phyloP scores from a whole-genome alignment of 371 early-diverging fungal genomes.

The Mortierella sp. region DNA sequence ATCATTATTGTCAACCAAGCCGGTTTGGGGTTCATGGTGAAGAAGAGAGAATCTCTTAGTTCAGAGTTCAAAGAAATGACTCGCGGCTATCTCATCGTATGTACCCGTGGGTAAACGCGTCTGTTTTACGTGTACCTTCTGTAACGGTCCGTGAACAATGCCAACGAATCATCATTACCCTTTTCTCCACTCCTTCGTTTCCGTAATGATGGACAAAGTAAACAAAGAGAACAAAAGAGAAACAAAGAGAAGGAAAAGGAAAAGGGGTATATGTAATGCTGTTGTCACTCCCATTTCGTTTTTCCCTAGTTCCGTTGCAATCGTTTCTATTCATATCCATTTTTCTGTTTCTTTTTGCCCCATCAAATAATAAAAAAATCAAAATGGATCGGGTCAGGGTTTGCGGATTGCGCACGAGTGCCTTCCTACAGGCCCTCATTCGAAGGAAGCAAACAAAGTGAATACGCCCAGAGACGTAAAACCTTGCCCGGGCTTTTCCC shows the following conservation, averaged over 20 bases:
- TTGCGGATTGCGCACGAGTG: background rate
- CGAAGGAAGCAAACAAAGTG: background rate
- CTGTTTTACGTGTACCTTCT: too few relatives aligned
- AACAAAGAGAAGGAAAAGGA: background rate
- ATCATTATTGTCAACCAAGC: background rate
- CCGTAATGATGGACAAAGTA: background rate
- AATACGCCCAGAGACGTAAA: background rate
- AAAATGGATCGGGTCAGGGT: constrained; percentile 11
- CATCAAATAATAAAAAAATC: background rate
- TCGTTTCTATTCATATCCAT: background rate
- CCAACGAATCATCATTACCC: background rate
- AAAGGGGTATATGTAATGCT: background rate
- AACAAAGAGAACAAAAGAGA: background rate
- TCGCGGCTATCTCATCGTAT: too few relatives aligned
- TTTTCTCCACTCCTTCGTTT: background rate
- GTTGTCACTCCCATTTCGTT: background rate
- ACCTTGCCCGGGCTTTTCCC: background rate
- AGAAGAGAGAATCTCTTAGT: background rate
- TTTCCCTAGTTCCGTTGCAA: background rate
- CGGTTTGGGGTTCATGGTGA: too few relatives aligned
- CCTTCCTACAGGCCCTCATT: background rate
- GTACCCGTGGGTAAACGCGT: too few relatives aligned
- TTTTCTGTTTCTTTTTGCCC: background rate
- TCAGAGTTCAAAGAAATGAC: background rate
- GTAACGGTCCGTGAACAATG: background rate